Percentiles rank a stretch among this genome's conserved stretches.
phyloP scores from a whole-genome alignment of 192 early-diverging fungal species.

The Podila epicladia region DNA sequence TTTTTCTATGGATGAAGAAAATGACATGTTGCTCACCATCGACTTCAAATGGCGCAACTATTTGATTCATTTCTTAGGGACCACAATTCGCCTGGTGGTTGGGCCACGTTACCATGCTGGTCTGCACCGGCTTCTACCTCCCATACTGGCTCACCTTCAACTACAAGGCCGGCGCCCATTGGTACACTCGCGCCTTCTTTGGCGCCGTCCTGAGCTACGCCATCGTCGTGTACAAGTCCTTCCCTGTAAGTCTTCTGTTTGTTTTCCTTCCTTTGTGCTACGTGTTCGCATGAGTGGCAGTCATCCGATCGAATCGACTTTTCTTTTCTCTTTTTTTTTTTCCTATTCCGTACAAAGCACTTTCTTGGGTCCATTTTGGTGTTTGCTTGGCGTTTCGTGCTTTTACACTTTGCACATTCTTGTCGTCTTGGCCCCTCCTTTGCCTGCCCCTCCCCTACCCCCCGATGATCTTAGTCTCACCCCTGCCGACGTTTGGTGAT shows the following conservation, averaged over 20 bases:
- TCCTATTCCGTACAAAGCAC: too few species aligned
- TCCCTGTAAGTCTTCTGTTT: conserved; percentile 66
- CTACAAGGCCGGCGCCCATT: conserved; percentile 40
- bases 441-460: too few species aligned
- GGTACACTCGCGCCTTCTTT: conserved; percentile 71
- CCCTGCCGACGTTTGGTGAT: too few species aligned
- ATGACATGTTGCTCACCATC: neutral
- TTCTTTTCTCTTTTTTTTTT: too few species aligned
- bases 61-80: conserved; percentile 36
- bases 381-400: neutral
- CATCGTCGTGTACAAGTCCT: conserved; percentile 82
- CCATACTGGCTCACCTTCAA: conserved; percentile 55
- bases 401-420: neutral
- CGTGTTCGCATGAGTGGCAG: neutral
- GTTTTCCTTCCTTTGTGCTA: conserved; percentile 5
- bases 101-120: conserved; percentile 57
- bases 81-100: conserved; percentile 64
- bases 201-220: conserved; percentile 77
- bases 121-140: conserved; percentile 51
- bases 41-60: too few species aligned
- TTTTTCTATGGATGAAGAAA: neutral
- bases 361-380: too few species aligned
- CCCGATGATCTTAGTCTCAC: too few species aligned
- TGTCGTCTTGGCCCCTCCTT: neutral
- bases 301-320: too few species aligned